phyloP scores from a whole-genome alignment of 495 filamentous ascomycete species.

The Hyaloscypha bicolor region DNA sequence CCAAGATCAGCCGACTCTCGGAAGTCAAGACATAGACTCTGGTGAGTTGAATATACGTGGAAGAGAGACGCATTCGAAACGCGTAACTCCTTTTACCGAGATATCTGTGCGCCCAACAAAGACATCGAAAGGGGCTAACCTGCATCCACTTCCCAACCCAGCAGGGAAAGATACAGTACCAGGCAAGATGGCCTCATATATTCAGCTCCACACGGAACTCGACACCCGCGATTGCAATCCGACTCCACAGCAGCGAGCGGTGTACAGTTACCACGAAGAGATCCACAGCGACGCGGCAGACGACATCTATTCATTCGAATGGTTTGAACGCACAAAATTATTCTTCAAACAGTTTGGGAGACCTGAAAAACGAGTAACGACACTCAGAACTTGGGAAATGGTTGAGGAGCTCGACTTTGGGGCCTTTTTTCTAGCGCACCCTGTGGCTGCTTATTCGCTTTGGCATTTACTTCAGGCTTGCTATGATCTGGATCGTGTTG shows the following conservation, averaged over 20 bases:
- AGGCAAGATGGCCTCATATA: too few relatives aligned
- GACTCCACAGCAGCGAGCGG: constrained; percentile 10
- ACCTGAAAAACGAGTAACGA: background rate
- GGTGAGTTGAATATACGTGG: too few relatives aligned
- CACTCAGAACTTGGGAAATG: constrained; percentile 3
- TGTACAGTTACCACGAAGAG: constrained; percentile 11
- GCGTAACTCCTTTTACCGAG: too few relatives aligned
- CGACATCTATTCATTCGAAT: constrained; percentile 14
- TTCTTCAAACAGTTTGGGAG: background rate
- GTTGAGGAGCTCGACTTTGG: constrained; percentile 14
- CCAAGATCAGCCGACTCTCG: too few relatives aligned
- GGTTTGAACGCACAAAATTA: constrained; percentile 5
- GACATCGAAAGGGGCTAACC: too few relatives aligned
- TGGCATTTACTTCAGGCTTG: constrained; percentile 13
- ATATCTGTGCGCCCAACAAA: too few relatives aligned
- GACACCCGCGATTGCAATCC: constrained; percentile 9
- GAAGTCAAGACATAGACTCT: too few relatives aligned
- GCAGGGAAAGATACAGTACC: too few relatives aligned
- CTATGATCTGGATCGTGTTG: constrained; percentile 6
- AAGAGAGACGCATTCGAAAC: too few relatives aligned
- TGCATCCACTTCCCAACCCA: too few relatives aligned
- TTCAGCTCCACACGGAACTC: background rate
- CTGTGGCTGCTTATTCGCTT: constrained; percentile 12
- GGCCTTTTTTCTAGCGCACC: constrained; percentile 1
- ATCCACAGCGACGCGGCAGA: constrained; percentile 9